Evolutionary conservation across 2,329 filamentous ascomycete genomes (phyloP), one percentile per base, ranked within the genome.

Genomic region (Fusarium buharicum): DNA sequence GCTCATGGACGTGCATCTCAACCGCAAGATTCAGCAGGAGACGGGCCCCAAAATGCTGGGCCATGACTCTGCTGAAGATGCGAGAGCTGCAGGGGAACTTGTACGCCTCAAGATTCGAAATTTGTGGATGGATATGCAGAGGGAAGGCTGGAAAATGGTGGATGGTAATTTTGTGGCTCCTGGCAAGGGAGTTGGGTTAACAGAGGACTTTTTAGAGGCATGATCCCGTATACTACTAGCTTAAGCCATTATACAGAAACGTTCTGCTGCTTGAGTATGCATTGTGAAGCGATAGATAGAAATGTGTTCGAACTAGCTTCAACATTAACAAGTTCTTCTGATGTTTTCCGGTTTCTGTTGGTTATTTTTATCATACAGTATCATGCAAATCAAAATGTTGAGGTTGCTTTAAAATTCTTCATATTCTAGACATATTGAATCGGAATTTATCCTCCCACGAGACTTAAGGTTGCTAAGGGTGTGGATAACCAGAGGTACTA

Each of bases 51-150:
- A 78, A 39, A 74, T 79, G 17, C 68, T 79, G 17, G 95, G 95
- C 0, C 95, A 99, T 75, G 95, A 99, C 77, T 96, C 92, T 22
- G 90, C 89, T 22, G 95, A 99, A 74, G 95, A 99, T 72, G 92
- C 95, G 1, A 84, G 89, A 41, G 91, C 93, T 0, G 94, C 96
- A 0, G 95, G 94, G 1, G 93, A 98, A 58, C 76, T 99, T 47
- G 91, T 96, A 0, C 81, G 90, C 41, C 82, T 87, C 45, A 91
- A 88, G 74, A 82, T 96, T 6, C 83, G 81, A 48, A 82, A 89
- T 50, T 83, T 86, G 60, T 97, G 92, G 91, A 85, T 82, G 60
- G 75, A 77, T 28, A 79, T 95, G 81, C 83, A 86, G 74, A 76
- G 77, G 36, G 77, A 83, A 18, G 92, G 92, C 0, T 97, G 91